Evolutionary conservation across 768 basidiomycete species (phyloP), one percentile per base, ranked within the genome.

Genomic region (Rhizopogon vinicolor): DNA sequence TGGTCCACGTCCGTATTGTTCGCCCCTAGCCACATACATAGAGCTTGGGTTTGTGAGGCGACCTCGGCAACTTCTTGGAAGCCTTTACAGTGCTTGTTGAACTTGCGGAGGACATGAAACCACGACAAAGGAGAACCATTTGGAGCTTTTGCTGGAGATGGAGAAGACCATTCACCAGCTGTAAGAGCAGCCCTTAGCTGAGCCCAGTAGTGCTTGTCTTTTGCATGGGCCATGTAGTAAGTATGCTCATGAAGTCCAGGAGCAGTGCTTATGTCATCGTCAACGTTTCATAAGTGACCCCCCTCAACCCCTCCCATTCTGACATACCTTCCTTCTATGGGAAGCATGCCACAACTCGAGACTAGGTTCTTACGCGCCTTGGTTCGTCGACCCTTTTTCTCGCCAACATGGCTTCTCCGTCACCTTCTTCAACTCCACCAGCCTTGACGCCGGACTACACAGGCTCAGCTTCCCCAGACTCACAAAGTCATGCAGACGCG

Each of bases 51-150:
- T 62, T 87, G 83, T 0, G 77, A 80, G 16, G 86, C 87, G 56
- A 90, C 75, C 60, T 87, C 83, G 3, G 83, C 76, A 13, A 87
- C 74, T 55, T 85, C 84, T 57, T 68, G 62, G 60, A 77, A 83
- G 0, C 86, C 85, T 5, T 68, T 69, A 63, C 86, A 87, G 60
- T 94, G 92, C 60, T 94, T 94, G 67, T 88, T 85, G 74, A 91
- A 92, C 70, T 94, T 94, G 60, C 89, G 81, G 41, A 93, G 71
- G 12, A 93, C 80, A 63, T 91, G 87, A 1, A 84, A 75, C 92
- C 92, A 94, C 10, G 84, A 73, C 14, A 93, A 67, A 4, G 68
- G 61, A 0, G 63, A 57, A 13, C 80, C 86, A 31, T 81, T 80
- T 31, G 77, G 78, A 0, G 80, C 72, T 60, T 78, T 87, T 4